Evolutionary conservation across 352 stramenopile genomes (phyloP).

Genomic region (Phytophthora melonis): DNA sequence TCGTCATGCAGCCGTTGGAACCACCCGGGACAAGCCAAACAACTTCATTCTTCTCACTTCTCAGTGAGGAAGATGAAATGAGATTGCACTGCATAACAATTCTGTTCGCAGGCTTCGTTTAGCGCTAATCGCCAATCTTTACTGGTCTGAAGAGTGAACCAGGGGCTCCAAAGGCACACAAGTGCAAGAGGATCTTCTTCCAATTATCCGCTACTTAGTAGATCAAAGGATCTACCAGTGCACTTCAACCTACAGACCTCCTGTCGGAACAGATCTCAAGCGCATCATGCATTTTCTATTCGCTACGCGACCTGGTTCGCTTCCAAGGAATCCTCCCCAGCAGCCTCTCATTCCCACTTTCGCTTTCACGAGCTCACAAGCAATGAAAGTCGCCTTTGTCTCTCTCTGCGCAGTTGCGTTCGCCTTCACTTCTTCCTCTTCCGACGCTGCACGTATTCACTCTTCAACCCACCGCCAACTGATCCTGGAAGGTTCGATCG

Average conservation of each 20-base stretch:
- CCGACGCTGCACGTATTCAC: background rate
- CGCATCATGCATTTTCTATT: conserved; percentile 1
- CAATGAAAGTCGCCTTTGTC: background rate
- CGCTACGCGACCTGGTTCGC: background rate
- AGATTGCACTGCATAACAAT: too few species aligned
- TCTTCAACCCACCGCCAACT: background rate
- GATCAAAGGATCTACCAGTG: background rate
- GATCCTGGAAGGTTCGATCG: background rate
- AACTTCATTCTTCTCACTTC: too few species aligned
- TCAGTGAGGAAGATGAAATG: too few species aligned
- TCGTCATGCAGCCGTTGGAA: too few species aligned
- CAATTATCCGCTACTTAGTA: too few species aligned
- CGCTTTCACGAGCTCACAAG: background rate
- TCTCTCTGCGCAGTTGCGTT: background rate
- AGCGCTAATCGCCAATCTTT: too few species aligned
- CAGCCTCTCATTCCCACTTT: background rate
- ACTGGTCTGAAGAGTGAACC: too few species aligned
- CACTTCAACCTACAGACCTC: background rate
- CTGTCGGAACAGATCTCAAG: conserved; percentile 2
- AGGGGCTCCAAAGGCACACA: too few species aligned
- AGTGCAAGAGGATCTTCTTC: too few species aligned
- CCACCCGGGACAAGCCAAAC: too few species aligned
- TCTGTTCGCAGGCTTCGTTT: too few species aligned
- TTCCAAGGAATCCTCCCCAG: background rate
- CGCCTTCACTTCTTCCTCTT: background rate